Percentiles rank a stretch among this genome's conserved stretches.
phyloP scores from a whole-genome alignment of 148 eudicot genomes.

The Camellia sinensis region DNA sequence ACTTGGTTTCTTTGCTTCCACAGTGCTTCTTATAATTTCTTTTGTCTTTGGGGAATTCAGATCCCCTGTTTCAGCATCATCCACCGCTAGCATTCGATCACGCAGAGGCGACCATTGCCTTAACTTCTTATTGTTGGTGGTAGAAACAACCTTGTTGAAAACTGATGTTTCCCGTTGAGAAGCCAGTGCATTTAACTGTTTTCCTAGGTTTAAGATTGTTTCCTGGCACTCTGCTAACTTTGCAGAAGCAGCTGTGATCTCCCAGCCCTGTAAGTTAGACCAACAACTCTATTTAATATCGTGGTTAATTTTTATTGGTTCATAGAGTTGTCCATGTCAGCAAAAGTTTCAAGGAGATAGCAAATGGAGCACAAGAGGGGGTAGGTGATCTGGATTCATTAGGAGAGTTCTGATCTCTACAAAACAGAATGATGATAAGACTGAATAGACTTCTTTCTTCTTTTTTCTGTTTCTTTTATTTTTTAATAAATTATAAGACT shows the following conservation, averaged over 20 bases:
- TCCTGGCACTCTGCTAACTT: conserved; percentile 55
- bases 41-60: conserved; percentile 23
- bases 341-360: no score
- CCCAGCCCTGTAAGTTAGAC: conserved; percentile 49
- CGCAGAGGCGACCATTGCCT: conserved; percentile 53
- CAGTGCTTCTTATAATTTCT: conserved; percentile 27
- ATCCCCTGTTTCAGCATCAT: conserved; percentile 19
- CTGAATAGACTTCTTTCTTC: no score
- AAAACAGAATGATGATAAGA: neutral
- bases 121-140: conserved; percentile 23
- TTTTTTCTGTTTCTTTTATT: no score
- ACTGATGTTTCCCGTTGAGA: conserved; percentile 29
- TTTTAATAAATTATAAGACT: no score
- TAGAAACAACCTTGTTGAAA: conserved; percentile 29
- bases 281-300: neutral
- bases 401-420: neutral
- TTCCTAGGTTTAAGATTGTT: conserved; percentile 45
- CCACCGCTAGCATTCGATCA: conserved; percentile 55
- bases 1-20: conserved; percentile 20
- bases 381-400: no score
- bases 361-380: no score
- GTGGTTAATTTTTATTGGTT: neutral
- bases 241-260: conserved; percentile 45
- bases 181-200: conserved; percentile 50
- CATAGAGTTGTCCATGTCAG: no score